phyloP scores from a whole-genome alignment of 306 rosid species.

The Prunus mongolica region DNA sequence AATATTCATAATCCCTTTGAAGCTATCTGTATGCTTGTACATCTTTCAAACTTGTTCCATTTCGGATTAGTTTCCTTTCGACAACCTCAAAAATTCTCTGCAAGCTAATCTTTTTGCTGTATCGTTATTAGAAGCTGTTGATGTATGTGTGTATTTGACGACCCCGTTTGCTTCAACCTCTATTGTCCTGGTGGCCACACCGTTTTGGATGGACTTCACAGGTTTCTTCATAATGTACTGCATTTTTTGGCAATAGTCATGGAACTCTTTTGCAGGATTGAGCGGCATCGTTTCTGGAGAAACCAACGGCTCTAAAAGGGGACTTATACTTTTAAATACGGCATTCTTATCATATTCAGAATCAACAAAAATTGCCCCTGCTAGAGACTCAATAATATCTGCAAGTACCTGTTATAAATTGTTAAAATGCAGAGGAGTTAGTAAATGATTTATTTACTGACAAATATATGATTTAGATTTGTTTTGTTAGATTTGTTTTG shows the following conservation, averaged over 20 bases:
- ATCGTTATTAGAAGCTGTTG: slow-evolving; percentile 5
- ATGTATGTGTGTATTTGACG: slow-evolving; percentile 12
- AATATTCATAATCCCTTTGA: too few species aligned
- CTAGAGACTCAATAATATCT: slow-evolving; percentile 72
- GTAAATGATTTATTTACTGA: too few species aligned
- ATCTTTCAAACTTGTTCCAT: neutral
- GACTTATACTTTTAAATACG: slow-evolving; percentile 52
- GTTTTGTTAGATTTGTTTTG: too few species aligned
- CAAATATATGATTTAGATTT: too few species aligned
- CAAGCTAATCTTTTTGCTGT: slow-evolving; percentile 39
- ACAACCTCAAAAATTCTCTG: slow-evolving; percentile 38
- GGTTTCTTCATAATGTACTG: slow-evolving; percentile 16
- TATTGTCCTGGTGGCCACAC: slow-evolving; percentile 18
- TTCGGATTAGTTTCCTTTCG: slow-evolving; percentile 19
- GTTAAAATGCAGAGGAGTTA: too few species aligned
- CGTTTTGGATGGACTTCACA: neutral
- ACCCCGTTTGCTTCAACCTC: slow-evolving; percentile 41
- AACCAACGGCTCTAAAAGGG: slow-evolving; percentile 63
- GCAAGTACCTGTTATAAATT: slow-evolving; percentile 55
- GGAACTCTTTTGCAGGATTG: slow-evolving; percentile 47
- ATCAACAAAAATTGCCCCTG: slow-evolving; percentile 77
- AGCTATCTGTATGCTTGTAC: too few species aligned
- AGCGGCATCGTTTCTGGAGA: slow-evolving; percentile 46
- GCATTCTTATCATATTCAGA: slow-evolving; percentile 45
- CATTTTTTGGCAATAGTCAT: slow-evolving; percentile 34